Evolutionary conservation across 2,329 filamentous ascomycete genomes (phyloP).

Genomic region (Hirsutella minnesotensis): DNA sequence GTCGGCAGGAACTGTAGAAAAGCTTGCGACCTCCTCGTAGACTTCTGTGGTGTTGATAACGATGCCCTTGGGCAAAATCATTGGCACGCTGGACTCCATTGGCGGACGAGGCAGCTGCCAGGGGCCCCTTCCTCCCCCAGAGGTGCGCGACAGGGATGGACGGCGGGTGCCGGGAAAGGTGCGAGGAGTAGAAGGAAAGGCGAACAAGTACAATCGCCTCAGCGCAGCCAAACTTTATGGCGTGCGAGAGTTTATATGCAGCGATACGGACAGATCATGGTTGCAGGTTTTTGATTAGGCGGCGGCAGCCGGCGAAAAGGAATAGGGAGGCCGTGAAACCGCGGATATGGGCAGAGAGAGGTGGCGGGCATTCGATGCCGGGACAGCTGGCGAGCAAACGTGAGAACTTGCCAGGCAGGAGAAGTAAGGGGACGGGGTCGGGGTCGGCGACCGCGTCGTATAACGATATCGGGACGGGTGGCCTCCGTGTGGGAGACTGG

Average conservation of each 20-base stretch:
- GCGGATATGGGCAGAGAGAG: not conserved
- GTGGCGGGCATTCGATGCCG: not conserved
- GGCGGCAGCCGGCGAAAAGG: not conserved
- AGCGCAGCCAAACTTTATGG: conserved; percentile 5
- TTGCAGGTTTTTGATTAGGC: conserved; percentile 3
- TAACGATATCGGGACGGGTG: not conserved
- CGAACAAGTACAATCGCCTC: not conserved
- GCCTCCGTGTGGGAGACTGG: no score
- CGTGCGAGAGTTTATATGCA: conserved; percentile 9
- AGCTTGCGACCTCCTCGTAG: conserved; percentile 41
- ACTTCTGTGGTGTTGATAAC: conserved; percentile 40
- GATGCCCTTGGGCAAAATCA: conserved; percentile 45
- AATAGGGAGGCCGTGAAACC: not conserved
- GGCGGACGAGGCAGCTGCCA: not conserved
- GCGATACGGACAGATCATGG: conserved; percentile 11
- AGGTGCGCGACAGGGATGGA: not conserved
- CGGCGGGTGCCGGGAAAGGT: no score
- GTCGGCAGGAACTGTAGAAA: conserved; percentile 35
- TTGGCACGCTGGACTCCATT: conserved; percentile 25
- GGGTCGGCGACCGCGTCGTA: not conserved
- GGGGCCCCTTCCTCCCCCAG: not conserved
- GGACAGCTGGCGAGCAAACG: not conserved
- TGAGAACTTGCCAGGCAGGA: not conserved
- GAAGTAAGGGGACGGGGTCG: not conserved
- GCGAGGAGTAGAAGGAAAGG: not conserved